Evolutionary conservation across 805 yeast genomes (phyloP).

Genomic region (Ogataea pilisensis): DNA sequence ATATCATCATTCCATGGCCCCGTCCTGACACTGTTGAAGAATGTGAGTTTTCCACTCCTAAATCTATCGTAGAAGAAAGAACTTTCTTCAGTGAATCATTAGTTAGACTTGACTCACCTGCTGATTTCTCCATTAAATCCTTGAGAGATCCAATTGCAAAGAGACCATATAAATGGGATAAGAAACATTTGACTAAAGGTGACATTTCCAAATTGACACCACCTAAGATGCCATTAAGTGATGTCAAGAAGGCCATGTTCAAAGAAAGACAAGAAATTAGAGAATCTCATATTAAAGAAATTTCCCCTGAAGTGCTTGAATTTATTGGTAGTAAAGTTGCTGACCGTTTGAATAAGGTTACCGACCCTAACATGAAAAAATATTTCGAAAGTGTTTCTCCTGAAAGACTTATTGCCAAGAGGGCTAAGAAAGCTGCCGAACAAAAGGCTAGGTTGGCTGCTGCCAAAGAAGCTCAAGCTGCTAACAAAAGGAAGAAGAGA

Average conservation of each 20-base stretch:
- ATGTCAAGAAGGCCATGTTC: constrained; percentile 55
- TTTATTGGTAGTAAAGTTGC: constrained; percentile 41
- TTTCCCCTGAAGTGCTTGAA: constrained; percentile 40
- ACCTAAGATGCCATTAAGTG: constrained; percentile 75
- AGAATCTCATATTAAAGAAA: constrained; percentile 36
- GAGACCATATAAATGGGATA: constrained; percentile 51
- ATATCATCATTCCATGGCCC: constrained; percentile 87
- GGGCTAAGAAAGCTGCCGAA: constrained; percentile 15
- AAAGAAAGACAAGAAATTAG: constrained; percentile 49
- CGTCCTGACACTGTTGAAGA: constrained; percentile 57
- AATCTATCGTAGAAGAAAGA: constrained; percentile 59
- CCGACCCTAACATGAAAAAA: constrained; percentile 29
- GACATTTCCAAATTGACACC: constrained; percentile 61
- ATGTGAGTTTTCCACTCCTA: constrained; percentile 53
- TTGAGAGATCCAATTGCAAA: constrained; percentile 76
- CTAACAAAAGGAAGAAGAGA: constrained; percentile 16
- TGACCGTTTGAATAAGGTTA: constrained; percentile 29
- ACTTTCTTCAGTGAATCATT: constrained; percentile 70
- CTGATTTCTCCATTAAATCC: constrained; percentile 46
- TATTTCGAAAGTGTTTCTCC: constrained; percentile 28
- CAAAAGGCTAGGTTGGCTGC: constrained; percentile 16
- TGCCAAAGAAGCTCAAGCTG: constrained; percentile 20
- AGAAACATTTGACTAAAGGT: constrained; percentile 46
- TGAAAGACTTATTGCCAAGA: constrained; percentile 16
- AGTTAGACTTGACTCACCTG: constrained; percentile 65